Evolutionary conservation across 768 basidiomycete genomes (phyloP), one percentile per base, ranked within the genome.

Genomic region (Trametes sanguinea): DNA sequence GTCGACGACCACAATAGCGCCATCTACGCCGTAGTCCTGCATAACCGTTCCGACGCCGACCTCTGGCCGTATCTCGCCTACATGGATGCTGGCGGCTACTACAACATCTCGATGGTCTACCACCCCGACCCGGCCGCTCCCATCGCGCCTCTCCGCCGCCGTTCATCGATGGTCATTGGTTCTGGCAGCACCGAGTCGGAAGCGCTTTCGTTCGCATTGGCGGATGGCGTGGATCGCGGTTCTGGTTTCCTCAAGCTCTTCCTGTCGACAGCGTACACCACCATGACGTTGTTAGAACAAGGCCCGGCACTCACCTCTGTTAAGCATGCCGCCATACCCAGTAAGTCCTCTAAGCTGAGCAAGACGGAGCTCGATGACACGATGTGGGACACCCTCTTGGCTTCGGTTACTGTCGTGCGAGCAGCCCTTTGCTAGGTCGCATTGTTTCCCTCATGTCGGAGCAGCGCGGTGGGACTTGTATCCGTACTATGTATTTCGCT

Each of bases 1-100:
- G 69, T 78, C 46, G 68, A 69, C 54, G 68, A 78, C 65, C 73
- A 79, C 53, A 70, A 73, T 33, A 71, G 78, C 47, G 6, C 60
- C n/a, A 75, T 82, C 17, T 86, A 84, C 62, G 72, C 76, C 40
- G 73, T 86, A 50, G 73, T 80, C 39, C 69, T 87, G 27, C 78
- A 75, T 61, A 86, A 87, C 64, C 69, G 74, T 40, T 78, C 85
- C 1, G 76, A 80, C 64, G 65, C 71, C 58, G 81, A 84, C 68
- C 78, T 87, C 32, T 87, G 85, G 85, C 84, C 86, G 35, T 85
- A 85, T 68, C 76, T 87, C 37, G 79, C 80, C 1, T 85, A 83
- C 68, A 83, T 87, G 82, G 84, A 87, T 67, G 80, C 83, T 2
- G 79, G 77, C 56, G 80, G 76, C 43, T 81, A 85, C 60, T 81